Evolutionary conservation across 306 rosid species (phyloP).

Genomic region (Sindora glabra): DNA sequence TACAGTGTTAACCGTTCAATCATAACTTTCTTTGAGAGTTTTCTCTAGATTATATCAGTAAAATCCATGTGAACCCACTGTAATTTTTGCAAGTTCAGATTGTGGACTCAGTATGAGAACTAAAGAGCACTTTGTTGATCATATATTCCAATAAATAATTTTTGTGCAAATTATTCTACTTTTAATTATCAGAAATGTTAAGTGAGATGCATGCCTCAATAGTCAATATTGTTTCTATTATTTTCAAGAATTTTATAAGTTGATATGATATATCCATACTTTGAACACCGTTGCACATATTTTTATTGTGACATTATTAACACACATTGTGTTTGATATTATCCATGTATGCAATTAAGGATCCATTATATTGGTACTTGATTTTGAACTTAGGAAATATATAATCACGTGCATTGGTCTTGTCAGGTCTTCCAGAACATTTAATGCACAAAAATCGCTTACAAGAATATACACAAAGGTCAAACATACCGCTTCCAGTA

Average conservation of each 20-base stretch:
- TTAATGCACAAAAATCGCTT: constrained; percentile 20
- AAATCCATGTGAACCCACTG: not conserved
- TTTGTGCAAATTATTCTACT: not conserved
- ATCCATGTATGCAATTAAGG: no score
- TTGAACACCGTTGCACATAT: not conserved
- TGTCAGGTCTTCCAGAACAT: not conserved
- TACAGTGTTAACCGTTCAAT: not conserved
- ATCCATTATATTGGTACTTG: no score
- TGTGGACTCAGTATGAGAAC: not conserved
- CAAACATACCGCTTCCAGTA: constrained; percentile 11
- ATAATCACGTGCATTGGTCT: not conserved
- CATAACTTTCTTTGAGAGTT: not conserved
- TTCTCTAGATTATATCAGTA: not conserved
- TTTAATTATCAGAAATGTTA: not conserved
- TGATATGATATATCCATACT: not conserved
- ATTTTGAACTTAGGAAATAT: no score
- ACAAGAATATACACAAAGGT: constrained; percentile 23
- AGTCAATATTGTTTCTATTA: not conserved
- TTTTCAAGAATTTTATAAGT: not conserved
- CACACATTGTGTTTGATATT: no score
- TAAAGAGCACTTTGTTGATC: not conserved
- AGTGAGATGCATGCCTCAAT: not conserved
- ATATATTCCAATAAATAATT: not conserved
- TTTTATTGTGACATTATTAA: not conserved
- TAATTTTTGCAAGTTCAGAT: not conserved